Base-by-base conservation (phyloP, 805 yeast species). In the Tetrapisispora pingtungensis region DNA sequence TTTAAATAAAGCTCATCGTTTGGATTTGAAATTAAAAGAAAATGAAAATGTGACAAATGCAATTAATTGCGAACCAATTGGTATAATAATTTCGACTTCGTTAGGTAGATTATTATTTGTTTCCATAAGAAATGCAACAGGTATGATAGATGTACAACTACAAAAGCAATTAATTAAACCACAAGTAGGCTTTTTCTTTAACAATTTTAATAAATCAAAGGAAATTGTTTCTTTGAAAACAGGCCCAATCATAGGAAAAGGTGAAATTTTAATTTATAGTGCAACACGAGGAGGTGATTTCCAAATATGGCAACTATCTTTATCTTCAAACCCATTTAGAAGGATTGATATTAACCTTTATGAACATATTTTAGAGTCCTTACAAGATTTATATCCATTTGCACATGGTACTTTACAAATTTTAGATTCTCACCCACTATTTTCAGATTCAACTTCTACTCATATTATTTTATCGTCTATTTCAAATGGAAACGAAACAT, bases 31-130 rank as follows among this genome's bases (percentile, higher is more conserved):
- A 20, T 41, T 61, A 15, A 51, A 53, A 27, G 55, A 54, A 17
- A 31, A 46, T 34, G 97, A 89, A 57, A 57, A 59, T 27, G 67
- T 87, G 15, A 74, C 78, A 1, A 53, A 70, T 33, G 72, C 81
- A 1, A 75, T 77, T 44, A 74, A 74, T 47, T 70, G 81, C 10
- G 86, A 80, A 50, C 89, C 93, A 0, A 77, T 83, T 1, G 96
- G 96, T 2, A 68, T 86, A 4, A 69, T 81, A 0, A 56, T 82
- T 8, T 75, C 87, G 7, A 86, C 96, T 0, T 75, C 84, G 3
- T 66, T 74, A 48, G 86, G 86, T 20, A 69, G 89, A 47, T 75
- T 81, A 36, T 59, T 81, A 6, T 67, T 84, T 36, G 56, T 86
- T 2, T 68, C 80, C 0, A 65, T 88, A 28, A 74, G 82, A 48